Conservation (phyloP, 176 grass and related monocot genomes). For the Bothriochloa decipiens region DNA sequence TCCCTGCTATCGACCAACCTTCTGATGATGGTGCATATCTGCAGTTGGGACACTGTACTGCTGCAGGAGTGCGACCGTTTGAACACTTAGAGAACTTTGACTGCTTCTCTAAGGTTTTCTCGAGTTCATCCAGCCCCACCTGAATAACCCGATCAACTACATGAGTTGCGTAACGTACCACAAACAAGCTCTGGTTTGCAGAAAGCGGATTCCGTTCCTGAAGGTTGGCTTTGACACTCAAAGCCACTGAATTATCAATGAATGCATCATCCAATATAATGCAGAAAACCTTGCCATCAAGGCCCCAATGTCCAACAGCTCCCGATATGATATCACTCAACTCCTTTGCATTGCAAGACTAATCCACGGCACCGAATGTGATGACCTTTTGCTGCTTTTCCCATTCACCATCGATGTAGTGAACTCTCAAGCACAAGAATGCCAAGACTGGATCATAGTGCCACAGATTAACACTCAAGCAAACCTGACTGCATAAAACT, state of each 20-base stretch:
- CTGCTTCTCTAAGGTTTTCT: constrained; percentile 37
- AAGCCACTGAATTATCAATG: constrained; percentile 38
- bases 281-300: constrained; percentile 42
- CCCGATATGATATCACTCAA: constrained; percentile 22
- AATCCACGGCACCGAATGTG: background rate
- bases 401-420: constrained; percentile 40
- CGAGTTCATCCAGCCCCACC: constrained; percentile 43
- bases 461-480: constrained; percentile 43
- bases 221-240: constrained; percentile 12
- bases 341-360: constrained; percentile 31
- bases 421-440: constrained; percentile 43
- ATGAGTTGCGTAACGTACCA: constrained; percentile 38
- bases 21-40: constrained; percentile 34
- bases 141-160: constrained; percentile 47
- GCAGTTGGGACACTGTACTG: constrained; percentile 37
- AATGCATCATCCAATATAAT: constrained; percentile 41
- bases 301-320: constrained; percentile 36
- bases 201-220: constrained; percentile 15
- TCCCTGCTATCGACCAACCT: background rate
- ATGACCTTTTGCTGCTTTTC: constrained; percentile 31
- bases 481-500: constrained; percentile 26
- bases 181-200: constrained; percentile 41
- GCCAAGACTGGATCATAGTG: constrained; percentile 21
- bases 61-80: constrained; percentile 1
- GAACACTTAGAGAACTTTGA: constrained; percentile 1